Evolutionary conservation across 768 basidiomycete species (phyloP), one percentile per base, ranked within the genome.

Genomic region (Mycena albidolilacea): DNA sequence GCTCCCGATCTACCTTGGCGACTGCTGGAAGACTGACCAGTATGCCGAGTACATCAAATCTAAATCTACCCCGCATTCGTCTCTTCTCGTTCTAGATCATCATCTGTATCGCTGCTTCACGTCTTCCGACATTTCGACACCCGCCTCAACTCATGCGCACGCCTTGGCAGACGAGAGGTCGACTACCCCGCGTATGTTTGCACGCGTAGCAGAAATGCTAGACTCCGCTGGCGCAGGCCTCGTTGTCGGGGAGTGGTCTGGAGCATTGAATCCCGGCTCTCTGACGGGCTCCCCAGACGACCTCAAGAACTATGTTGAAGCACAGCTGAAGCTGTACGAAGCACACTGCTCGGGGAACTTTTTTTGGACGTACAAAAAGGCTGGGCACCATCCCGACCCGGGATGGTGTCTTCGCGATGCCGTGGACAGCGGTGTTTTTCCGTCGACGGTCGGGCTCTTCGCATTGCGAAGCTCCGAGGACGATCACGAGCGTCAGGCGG

Each of bases 51-150:
- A 88, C 76, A 82, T 90, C 77, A 81, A 82, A 6, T 81, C 74
- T 58, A 81, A 82, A 7, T 81, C 74, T 58, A 80, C 58, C 10
- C 62, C 75, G 11, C 76, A 69, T 12, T 67, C 66, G 50, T 78
- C 69, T 38, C 88, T 90, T 38, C 83, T 91, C 21, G 90, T 92
- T 15, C 83, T 95, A 50, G 95, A 96, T 79, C 93, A 95, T 75
- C 95, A 96, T 78, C 86, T 96, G 23, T 96, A 96, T 78, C 89
- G 95, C 35, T 95, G 93, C 80, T 95, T 95, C 80, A 93, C 93
- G 0, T 72, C 79, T 0, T 82, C 82, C 1, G 95, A 96, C 79
- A 87, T 81, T 19, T 71, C 79, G 1, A 90, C 88, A 4, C 79
- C 87, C 8, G 93, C 88, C 0, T 77, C 85, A 4, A 85, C 88